Evolutionary conservation across 768 basidiomycete species (phyloP), one percentile per base, ranked within the genome.

Genomic region (Tephrocybe rancida): DNA sequence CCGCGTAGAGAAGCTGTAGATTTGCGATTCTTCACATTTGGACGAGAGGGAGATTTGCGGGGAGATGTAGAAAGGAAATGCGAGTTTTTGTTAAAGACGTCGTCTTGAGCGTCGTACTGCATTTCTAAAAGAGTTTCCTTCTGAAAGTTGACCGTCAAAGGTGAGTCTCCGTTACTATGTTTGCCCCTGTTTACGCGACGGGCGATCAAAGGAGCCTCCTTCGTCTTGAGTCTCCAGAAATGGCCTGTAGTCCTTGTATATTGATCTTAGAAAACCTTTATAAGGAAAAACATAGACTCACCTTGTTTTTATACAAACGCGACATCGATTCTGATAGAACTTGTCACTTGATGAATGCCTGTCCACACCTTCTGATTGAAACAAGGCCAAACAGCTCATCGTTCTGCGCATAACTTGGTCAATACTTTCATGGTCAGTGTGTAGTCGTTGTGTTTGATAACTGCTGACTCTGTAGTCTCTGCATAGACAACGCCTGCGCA

Each of bases 1-100:
- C 70, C 68, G 35, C 82, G 83, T 57, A 85, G 67, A 19, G 85
- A 81, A 26, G 78, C 69, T 19, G 69, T 74, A 18, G 85, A 85
- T 55, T 75, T 76, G 51, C 82, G 79, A 49, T 69, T 66, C 49
- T 56, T 63, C 25, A 74, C 54, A 50, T 58, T 65, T 47, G 69
- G 69, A 54, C 71, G 67, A 32, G 72, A 67, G 7, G 71, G 67
- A 4, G 75, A 67, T 59, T 73, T 74, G 37, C 67, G 67, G 21
- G 70, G 56, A 22, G 69, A 65, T 24, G 70, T 58, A 13, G 73
- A 61, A 27, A 73, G 67, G 52, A 72, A 70, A 51, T 70, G 69
- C 13, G 71, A 65, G 44, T 67, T 62, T 21, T 52, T 29, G 39
- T 48, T 54, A 49, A 68, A 67, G 21, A 67, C 52, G 46, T 71